Evolutionary conservation across 148 eudicot species (phyloP).

Genomic region (Vaccinium corymbosum): DNA sequence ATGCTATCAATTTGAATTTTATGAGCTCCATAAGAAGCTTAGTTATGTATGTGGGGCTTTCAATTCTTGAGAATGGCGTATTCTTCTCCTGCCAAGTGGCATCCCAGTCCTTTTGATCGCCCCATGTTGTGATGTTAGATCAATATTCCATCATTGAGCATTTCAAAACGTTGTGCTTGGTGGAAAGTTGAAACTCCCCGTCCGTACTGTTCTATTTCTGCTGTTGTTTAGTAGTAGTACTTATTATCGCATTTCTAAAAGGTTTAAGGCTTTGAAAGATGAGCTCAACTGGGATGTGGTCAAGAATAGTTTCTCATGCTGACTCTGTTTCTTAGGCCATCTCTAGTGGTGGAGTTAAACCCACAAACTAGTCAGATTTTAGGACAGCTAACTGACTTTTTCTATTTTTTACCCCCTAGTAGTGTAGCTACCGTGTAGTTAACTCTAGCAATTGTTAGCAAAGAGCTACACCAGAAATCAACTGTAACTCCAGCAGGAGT

Average conservation of each 20-base stretch:
- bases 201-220: neutral
- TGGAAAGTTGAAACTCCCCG: neutral
- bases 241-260: neutral
- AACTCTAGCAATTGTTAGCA: too few species aligned
- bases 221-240: neutral
- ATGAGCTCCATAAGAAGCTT: neutral
- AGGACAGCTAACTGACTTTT: too few species aligned
- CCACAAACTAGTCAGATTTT: too few species aligned
- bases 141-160: neutral
- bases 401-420: too few species aligned
- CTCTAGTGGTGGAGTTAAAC: too few species aligned
- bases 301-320: neutral
- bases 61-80: neutral
- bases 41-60: neutral
- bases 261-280: neutral
- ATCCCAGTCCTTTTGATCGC: neutral
- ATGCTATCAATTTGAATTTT: neutral
- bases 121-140: neutral
- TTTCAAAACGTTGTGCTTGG: neutral
- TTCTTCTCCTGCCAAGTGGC: neutral
- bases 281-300: neutral
- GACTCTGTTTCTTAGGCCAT: too few species aligned
- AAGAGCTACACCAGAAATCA: too few species aligned
- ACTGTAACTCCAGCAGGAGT: too few species aligned
- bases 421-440: too few species aligned